Evolutionary conservation across 2,329 filamentous ascomycete genomes (phyloP), one percentile per base, ranked within the genome.

Genomic region (Apiospora pterosperma): DNA sequence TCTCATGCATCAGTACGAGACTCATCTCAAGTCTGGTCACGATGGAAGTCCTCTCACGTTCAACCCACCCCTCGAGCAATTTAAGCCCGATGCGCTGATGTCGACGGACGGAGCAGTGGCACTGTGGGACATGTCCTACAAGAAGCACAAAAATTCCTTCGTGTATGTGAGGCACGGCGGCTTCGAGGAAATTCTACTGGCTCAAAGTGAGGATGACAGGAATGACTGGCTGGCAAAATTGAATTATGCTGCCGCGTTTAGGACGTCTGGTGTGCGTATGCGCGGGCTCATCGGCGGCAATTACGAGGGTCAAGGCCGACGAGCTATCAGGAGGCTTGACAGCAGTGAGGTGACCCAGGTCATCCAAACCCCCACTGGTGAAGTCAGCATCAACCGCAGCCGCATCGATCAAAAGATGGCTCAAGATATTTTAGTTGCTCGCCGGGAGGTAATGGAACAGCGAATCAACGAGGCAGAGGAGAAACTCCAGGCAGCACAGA

Each of bases 171-270:
- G 93, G 36, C 92, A 96, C 68, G 91, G 92, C 61, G 92, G 93
- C 0, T 82, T 94, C 42, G 95, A 99, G 73, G 96, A 99, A 75
- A 90, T 95, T 0, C 90, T 99, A 41, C 81, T 98, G 21, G 95
- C 96, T 5, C 94, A 97, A 71, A 93, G 88, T 62, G 96, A 99
- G 72, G 83, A 88, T 1, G 96, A 99, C 72, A 89, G 97, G 85
- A 97, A 97, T 72, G 96, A 99, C 74, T 99, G 96, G 96, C 82
- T 99, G 34, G 92, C 92, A 8, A 96, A 97, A 73, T 85, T 99
- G 66, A 99, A 99, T 76, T 98, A 98, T 75, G 95, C 95, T 38
- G 94, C 96, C 10, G 92, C 96, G 0, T 98, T 98, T 76, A 88
- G 93, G 70, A 97, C 93, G 0, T 92, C 94, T 6, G 94, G 95